Evolutionary conservation across 345 rosid species (phyloP), one percentile per base, ranked within the genome.

Genomic region (Arabis hirsuta): DNA sequence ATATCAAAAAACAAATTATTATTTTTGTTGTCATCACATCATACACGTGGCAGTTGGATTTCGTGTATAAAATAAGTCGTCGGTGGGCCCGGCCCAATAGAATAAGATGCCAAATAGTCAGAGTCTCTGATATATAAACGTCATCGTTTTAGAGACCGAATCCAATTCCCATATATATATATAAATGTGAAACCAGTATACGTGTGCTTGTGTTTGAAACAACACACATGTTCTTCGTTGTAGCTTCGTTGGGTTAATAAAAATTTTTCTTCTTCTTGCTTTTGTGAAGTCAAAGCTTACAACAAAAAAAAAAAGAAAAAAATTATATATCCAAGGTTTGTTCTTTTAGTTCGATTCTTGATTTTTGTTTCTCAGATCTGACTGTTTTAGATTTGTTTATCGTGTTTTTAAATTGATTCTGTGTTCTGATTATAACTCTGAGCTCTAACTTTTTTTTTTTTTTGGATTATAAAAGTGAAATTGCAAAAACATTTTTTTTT

Each of bases 141-240:
- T n/a, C 72, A 34, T 9, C 75, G 79, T 76, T 63, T 69, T 29
- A 16, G 24, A 46, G 66, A 38, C 22, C 65, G 79, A 76, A 69
- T 76, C 75, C 70, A 63, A 69, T 62, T 62, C 73, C 74, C 38
- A 29, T 62, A 20, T 68, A 16, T 16, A 16, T 16, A 46, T 69
- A 76, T 55, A 39, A 43, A 46, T 69, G 54, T 41, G 50, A 55
- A 55, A 36, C 14, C 20, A 26, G 5, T 12, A 63, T 55, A 55
- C 50, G 71, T 69, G 71, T 69, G 65, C 38, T 34, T 48, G 53
- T 67, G 64, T 68, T 72, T 61, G 79, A 43, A 67, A 50, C 32
- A 65, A 67, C 12, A 70, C 70, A 56, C 80, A 76, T 76, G 71
- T 69, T 70, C 80, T 76, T 70, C 72, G 39, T 76, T 50, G 67